phyloP scores from a whole-genome alignment of 1,284 basidiomycete species.

The Erythrobasidium hasegawianum region DNA sequence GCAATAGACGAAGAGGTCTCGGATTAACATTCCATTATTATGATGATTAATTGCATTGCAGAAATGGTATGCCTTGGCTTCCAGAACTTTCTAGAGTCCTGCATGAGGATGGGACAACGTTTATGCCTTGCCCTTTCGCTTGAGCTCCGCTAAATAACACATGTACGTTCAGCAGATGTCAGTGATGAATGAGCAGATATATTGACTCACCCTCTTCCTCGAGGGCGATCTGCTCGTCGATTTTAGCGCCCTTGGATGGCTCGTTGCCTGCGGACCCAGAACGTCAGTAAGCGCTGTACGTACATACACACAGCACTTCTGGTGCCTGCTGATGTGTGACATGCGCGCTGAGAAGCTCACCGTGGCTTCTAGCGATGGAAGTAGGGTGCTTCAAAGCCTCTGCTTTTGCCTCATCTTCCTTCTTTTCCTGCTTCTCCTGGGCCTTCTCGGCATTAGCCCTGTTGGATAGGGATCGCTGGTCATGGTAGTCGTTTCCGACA shows the following conservation, averaged over 20 bases:
- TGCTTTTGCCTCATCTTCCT: constrained; percentile 7
- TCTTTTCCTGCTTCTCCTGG: constrained; percentile 16
- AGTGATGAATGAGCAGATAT: too few species aligned
- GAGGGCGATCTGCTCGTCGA: constrained; percentile 20
- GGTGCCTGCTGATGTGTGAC: background rate
- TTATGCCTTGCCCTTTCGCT: constrained; percentile 27
- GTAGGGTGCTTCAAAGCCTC: constrained; percentile 6
- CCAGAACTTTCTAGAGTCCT: background rate
- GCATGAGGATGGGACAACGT: background rate
- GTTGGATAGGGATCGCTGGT: constrained; percentile 12
- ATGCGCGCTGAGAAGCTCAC: background rate
- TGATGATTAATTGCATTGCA: background rate
- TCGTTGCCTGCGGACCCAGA: constrained; percentile 9
- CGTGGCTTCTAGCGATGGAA: constrained; percentile 13
- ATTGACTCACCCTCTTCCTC: constrained; percentile 28
- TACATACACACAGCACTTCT: too few species aligned
- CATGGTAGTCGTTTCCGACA: constrained; percentile 14
- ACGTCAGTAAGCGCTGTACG: too few species aligned
- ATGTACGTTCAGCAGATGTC: too few species aligned
- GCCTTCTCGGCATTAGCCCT: constrained; percentile 27
- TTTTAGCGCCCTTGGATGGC: constrained; percentile 31
- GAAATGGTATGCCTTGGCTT: background rate
- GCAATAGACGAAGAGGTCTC: too few species aligned
- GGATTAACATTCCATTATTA: too few species aligned
- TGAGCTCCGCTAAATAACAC: constrained; percentile 1